A percentile compares a stretch with the other conserved stretches of the same genome.
Conservation (phyloP, 2,329 filamentous ascomycete species). For the Microsporum ferrugineum region DNA sequence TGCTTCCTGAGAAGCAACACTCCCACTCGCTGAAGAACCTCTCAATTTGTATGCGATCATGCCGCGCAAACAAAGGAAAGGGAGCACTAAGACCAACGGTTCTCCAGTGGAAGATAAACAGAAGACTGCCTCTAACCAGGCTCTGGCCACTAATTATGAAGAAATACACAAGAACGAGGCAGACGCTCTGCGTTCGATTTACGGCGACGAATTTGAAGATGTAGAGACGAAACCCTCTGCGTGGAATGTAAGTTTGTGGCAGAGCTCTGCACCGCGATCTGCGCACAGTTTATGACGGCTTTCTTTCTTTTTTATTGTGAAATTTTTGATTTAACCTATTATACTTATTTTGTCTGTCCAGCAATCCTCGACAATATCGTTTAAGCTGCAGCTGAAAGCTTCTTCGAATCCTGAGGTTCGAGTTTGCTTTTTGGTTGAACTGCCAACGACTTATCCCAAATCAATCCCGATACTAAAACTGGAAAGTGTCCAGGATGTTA, state of each 20-base stretch:
- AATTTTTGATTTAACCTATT: background rate
- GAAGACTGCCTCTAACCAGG: slow-evolving; percentile 22
- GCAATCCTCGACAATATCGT: slow-evolving; percentile 67
- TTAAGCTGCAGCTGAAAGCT: slow-evolving; percentile 68
- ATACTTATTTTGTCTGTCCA: slow-evolving; percentile 23
- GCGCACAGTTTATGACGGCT: background rate
- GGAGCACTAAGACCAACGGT: slow-evolving; percentile 25
- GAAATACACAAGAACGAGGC: slow-evolving; percentile 83
- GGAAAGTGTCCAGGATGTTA: slow-evolving; percentile 52
- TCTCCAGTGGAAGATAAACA: slow-evolving; percentile 29
- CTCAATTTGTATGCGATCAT: slow-evolving; percentile 27
- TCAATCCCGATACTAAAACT: slow-evolving; percentile 62
- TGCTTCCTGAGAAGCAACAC: slow-evolving; percentile 21
- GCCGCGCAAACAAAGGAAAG: slow-evolving; percentile 37
- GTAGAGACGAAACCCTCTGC: slow-evolving; percentile 58
- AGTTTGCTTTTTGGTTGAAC: slow-evolving; percentile 61
- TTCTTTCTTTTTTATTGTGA: background rate
- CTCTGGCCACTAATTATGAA: slow-evolving; percentile 53
- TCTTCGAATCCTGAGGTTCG: slow-evolving; percentile 60
- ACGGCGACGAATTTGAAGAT: slow-evolving; percentile 74
- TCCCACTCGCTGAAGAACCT: slow-evolving; percentile 16
- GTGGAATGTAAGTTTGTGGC: slow-evolving; percentile 59
- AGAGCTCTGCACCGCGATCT: background rate
- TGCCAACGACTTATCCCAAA: slow-evolving; percentile 87
- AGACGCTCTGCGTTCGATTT: slow-evolving; percentile 75